These are phyloP conservation scores for Backusella westeae DNA, from an alignment of 192 early-diverging fungal genomes.

Conservation along the genomic window DNA sequence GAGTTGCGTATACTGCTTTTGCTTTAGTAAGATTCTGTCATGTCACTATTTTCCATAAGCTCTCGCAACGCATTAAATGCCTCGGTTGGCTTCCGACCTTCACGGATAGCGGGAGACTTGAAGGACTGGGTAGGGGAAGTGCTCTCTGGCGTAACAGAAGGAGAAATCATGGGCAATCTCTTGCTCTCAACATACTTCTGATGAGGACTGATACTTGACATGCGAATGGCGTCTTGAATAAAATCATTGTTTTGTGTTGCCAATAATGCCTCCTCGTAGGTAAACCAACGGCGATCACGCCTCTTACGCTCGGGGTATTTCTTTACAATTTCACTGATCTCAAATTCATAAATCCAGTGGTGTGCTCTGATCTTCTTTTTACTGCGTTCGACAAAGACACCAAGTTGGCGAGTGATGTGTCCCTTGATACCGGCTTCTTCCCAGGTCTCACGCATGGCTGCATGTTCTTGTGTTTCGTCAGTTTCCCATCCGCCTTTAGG, in stretches of 20 bases:
- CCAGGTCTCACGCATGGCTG: slow-evolving; percentile 58
- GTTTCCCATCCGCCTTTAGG: slow-evolving; percentile 68
- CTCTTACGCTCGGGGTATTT: slow-evolving; percentile 52
- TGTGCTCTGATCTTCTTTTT: slow-evolving; percentile 37
- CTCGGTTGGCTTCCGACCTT: not conserved
- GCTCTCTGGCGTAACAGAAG: not conserved
- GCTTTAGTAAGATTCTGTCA: not conserved
- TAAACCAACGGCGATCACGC: slow-evolving; percentile 36
- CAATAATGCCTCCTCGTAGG: slow-evolving; percentile 28
- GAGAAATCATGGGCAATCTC: not conserved
- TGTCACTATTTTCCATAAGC: not conserved
- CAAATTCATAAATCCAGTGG: slow-evolving; percentile 53
- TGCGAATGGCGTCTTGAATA: slow-evolving; percentile 27
- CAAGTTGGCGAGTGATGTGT: slow-evolving; percentile 41
- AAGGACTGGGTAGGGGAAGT: not conserved
- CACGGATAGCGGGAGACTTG: not conserved
- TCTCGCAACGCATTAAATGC: slow-evolving; percentile 6
- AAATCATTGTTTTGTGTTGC: slow-evolving; percentile 20
- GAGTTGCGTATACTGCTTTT: not conserved
- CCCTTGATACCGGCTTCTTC: slow-evolving; percentile 61
- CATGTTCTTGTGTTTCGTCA: slow-evolving; percentile 53
- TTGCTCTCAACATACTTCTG: not conserved
- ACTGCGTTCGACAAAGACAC: slow-evolving; percentile 43
- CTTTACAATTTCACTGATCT: slow-evolving; percentile 47
- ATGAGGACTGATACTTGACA: slow-evolving; percentile 19